Percentiles rank a stretch among this genome's conserved stretches.
These are phyloP conservation scores for Blastobotrys attinorum DNA, from an alignment of 805 yeast genomes.

Conservation along the genomic window DNA sequence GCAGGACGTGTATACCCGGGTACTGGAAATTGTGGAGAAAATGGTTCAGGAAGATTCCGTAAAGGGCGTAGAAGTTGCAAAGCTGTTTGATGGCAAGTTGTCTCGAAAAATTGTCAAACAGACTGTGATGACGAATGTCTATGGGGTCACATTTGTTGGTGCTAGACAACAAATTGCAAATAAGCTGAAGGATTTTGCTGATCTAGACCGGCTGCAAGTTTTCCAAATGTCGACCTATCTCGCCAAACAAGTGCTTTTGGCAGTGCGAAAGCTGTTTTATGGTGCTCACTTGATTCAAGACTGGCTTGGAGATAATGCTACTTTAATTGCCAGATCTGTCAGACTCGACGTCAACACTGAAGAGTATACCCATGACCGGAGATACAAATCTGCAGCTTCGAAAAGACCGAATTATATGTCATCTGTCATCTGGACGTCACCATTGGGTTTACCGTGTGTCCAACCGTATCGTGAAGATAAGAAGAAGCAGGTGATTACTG, in stretches of 20 bases:
- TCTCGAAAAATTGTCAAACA: slow-evolving; percentile 89
- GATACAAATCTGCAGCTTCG: slow-evolving; percentile 25
- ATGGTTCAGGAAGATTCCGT: slow-evolving; percentile 41
- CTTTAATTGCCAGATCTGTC: slow-evolving; percentile 67
- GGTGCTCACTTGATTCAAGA: slow-evolving; percentile 95
- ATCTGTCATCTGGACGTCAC: slow-evolving; percentile 96
- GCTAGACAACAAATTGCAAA: slow-evolving; percentile 83
- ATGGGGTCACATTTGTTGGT: slow-evolving; percentile 92
- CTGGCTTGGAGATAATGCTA: slow-evolving; percentile 88
- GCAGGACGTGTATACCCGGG: slow-evolving; percentile 54
- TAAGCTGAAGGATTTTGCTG: slow-evolving; percentile 57
- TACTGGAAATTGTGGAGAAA: slow-evolving; percentile 40
- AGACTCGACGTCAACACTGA: slow-evolving; percentile 48
- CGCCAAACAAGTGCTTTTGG: slow-evolving; percentile 69
- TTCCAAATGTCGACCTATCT: slow-evolving; percentile 53
- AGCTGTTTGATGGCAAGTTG: slow-evolving; percentile 50
- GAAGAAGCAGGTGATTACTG: slow-evolving; percentile 64
- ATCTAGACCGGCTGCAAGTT: slow-evolving; percentile 39
- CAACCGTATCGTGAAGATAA: slow-evolving; percentile 83
- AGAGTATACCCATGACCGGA: slow-evolving; percentile 15
- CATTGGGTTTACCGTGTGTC: slow-evolving; percentile 89
- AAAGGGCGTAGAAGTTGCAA: slow-evolving; percentile 24
- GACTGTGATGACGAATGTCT: slow-evolving; percentile 96
- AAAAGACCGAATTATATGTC: slow-evolving; percentile 63
- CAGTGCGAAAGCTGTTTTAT: slow-evolving; percentile 75